Conservation (phyloP, 164 flowering plant species). For the Euptelea pleiosperma region DNA sequence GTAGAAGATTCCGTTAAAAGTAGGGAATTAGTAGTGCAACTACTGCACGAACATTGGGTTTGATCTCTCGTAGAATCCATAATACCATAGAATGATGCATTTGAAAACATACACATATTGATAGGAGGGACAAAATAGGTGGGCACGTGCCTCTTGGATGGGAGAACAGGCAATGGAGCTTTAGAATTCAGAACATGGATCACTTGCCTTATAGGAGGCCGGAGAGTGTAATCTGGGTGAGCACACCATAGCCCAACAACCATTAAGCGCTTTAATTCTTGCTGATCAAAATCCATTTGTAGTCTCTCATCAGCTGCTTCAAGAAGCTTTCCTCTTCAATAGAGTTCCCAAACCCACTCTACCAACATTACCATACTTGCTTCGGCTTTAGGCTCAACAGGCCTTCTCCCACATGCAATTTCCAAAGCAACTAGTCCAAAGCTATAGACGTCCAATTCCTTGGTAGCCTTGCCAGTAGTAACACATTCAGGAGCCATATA, state of each 20-base stretch:
- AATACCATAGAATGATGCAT: neutral
- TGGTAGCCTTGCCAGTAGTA: slow-evolving; percentile 39
- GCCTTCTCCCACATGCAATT: slow-evolving; percentile 32
- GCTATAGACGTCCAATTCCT: slow-evolving; percentile 40
- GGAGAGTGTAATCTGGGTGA: too few species aligned
- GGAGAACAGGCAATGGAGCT: too few species aligned
- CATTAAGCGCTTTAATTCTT: too few species aligned
- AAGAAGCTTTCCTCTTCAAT: too few species aligned
- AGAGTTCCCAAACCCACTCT: too few species aligned
- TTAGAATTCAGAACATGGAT: slow-evolving; percentile 23
- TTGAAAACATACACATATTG: neutral
- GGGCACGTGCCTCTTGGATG: slow-evolving; percentile 20
- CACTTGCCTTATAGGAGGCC: too few species aligned
- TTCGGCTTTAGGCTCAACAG: slow-evolving; percentile 25
- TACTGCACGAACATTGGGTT: neutral
- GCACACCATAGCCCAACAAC: too few species aligned
- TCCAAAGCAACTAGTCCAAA: too few species aligned
- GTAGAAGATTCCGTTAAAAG: too few species aligned
- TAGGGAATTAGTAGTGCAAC: neutral
- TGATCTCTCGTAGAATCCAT: slow-evolving; percentile 1
- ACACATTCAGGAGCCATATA: too few species aligned
- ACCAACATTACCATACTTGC: slow-evolving; percentile 14
- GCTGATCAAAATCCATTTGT: too few species aligned
- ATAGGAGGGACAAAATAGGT: slow-evolving; percentile 10
- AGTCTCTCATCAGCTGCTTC: too few species aligned